Percentiles rank a stretch among this genome's conserved stretches.
Conservation (phyloP, 202 grass and related monocot species). For the Setaria italica region DNA sequence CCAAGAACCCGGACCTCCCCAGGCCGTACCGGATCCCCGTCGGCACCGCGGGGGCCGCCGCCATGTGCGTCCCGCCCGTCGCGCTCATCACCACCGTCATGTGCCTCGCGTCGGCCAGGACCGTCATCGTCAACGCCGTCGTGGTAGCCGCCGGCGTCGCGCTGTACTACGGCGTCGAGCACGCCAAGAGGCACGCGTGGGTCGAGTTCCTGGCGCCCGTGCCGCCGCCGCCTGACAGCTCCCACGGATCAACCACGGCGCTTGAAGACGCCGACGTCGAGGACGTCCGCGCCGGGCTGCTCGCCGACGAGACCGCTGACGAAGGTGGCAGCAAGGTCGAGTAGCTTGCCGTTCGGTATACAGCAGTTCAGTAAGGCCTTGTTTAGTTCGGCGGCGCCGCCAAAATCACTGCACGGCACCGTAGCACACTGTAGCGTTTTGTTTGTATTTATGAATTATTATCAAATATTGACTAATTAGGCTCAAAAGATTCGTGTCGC, state of each 20-base stretch:
- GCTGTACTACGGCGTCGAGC: constrained; percentile 64
- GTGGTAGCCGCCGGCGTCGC: constrained; percentile 55
- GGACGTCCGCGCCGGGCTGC: constrained; percentile 43
- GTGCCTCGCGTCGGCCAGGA: constrained; percentile 76
- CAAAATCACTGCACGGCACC: too few species aligned
- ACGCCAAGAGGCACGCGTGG: constrained; percentile 59
- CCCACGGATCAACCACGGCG: neutral
- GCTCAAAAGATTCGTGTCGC: too few species aligned
- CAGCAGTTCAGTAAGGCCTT: too few species aligned
- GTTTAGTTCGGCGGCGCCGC: too few species aligned
- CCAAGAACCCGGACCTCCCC: constrained; percentile 74
- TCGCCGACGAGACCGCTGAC: neutral
- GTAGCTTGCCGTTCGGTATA: constrained; percentile 8
- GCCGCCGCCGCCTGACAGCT: constrained; percentile 23
- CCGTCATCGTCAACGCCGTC: constrained; percentile 57
- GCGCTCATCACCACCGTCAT: constrained; percentile 79
- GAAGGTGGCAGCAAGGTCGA: constrained; percentile 40
- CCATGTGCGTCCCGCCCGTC: constrained; percentile 73
- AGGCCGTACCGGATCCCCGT: constrained; percentile 79
- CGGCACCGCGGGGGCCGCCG: constrained; percentile 53
- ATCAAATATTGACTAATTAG: too few species aligned
- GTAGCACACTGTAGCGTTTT: too few species aligned
- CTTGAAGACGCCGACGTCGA: constrained; percentile 15
- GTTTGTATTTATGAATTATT: too few species aligned
- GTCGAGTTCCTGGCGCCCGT: constrained; percentile 62